Base-by-base conservation (phyloP, 139 green algal genomes). In the Protoeuglena noctilucae region DNA sequence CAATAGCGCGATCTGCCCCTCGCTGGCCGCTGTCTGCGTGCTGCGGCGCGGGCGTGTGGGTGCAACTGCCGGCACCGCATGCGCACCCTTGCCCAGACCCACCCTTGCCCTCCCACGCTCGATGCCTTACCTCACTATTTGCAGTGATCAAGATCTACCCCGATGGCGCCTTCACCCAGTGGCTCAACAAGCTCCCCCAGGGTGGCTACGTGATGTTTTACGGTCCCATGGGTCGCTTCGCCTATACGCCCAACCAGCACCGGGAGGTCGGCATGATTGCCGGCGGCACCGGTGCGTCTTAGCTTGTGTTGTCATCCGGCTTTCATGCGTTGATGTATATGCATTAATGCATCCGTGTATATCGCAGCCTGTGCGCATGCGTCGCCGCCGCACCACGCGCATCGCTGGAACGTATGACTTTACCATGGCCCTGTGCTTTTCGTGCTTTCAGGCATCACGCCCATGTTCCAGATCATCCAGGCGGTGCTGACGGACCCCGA, bases 201-300 rank as follows among this genome's bases (percentile, higher is more conserved):
- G 34, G 9, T 22, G 53, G 24, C 57, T 67, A 28, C 3, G 51
- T 81, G 17, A 66, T 76, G 1, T 72, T 73, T 52, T 83, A 80
- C 63, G 67, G 48, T 17, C 85, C 76, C 22, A 77, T 92, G 4
- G 34, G 56, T 7, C 91, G 91, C 67, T 71, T 86, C 22, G 57
- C 66, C 3, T 81, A 84, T 51, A 24, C 70, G 39, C 19, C 70
- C 24, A 84, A 89, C 65, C 74, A 76, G 57, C 82, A 83, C 68
- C 78, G 72, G 65, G 18, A 62, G 1, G 75, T 94, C 50, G 84
- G 84, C 46, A 81, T 87, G 78, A 62, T 89, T 45, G 39, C 27
- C 9, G 80, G 80, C 28, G 78, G 78, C 17, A n/a, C n/a, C n/a
- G n/a, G n/a, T n/a, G n/a, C n/a, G n/a, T n/a, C n/a, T n/a, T n/a